phyloP scores from a whole-genome alignment of 352 stramenopile genomes.

The Elongisporangium prolatum region DNA sequence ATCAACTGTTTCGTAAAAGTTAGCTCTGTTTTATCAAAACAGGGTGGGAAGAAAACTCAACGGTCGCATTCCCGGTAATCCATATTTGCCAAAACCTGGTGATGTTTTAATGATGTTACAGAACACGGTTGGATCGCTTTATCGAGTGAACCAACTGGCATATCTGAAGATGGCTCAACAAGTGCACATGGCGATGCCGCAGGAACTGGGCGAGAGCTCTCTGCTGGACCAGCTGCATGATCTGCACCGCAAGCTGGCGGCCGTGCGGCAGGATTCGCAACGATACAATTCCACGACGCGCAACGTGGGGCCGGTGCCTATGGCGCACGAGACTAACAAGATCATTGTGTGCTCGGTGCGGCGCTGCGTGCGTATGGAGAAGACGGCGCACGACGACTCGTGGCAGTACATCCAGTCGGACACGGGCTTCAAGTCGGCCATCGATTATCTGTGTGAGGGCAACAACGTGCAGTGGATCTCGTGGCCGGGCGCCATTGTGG shows the following conservation, averaged over 20 bases:
- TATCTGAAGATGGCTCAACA: neutral
- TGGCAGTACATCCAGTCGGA: slow-evolving; percentile 70
- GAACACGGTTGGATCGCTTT: neutral
- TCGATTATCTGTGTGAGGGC: slow-evolving; percentile 64
- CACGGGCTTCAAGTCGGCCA: slow-evolving; percentile 64
- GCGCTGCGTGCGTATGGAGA: slow-evolving; percentile 72
- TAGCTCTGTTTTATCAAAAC: neutral
- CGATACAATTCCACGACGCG: slow-evolving; percentile 54
- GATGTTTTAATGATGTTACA: neutral
- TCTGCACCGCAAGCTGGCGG: slow-evolving; percentile 57
- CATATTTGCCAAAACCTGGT: neutral
- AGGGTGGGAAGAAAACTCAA: neutral
- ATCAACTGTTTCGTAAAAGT: neutral
- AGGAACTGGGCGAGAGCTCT: slow-evolving; percentile 64
- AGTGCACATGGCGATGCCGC: neutral
- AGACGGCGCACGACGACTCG: slow-evolving; percentile 61
- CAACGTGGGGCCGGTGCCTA: slow-evolving; percentile 61
- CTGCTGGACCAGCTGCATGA: slow-evolving; percentile 78
- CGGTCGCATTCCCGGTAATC: neutral
- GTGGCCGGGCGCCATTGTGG: slow-evolving; percentile 79
- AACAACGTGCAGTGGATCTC: slow-evolving; percentile 90
- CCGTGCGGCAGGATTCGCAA: slow-evolving; percentile 74
- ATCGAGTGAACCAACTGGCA: no score
- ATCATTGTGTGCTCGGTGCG: slow-evolving; percentile 72
- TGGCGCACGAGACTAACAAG: slow-evolving; percentile 75